These are phyloP conservation scores for Botrytis paeoniae DNA, from an alignment of 2,329 filamentous ascomycete species.

Conservation along the genomic window DNA sequence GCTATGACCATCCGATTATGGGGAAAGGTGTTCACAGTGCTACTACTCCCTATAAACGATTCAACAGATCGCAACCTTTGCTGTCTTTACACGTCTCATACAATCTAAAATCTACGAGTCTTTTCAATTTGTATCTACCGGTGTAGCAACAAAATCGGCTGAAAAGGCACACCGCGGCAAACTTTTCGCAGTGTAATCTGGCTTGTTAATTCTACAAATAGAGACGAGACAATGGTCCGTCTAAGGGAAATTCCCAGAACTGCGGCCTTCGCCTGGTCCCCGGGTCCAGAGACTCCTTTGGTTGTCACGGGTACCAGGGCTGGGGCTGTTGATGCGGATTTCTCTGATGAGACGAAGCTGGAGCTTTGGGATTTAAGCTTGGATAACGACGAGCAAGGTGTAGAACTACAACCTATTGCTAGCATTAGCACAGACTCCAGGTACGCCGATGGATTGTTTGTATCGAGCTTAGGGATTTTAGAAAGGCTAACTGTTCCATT, in stretches of 20 bases:
- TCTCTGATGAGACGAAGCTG: slow-evolving; percentile 93
- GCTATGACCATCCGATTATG: slow-evolving; percentile 21
- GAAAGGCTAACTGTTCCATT: slow-evolving; percentile 22
- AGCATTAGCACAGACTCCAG: slow-evolving; percentile 86
- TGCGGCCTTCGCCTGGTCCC: slow-evolving; percentile 95
- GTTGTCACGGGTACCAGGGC: slow-evolving; percentile 92
- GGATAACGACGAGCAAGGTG: slow-evolving; percentile 68
- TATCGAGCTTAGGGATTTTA: slow-evolving; percentile 4
- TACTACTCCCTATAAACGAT: slow-evolving; percentile 13
- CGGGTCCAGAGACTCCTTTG: slow-evolving; percentile 72
- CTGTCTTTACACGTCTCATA: neutral
- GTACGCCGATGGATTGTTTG: slow-evolving; percentile 48
- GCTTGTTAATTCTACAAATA: slow-evolving; percentile 14
- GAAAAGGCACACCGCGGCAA: slow-evolving; percentile 14
- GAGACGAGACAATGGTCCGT: slow-evolving; percentile 70
- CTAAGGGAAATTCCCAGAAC: slow-evolving; percentile 95
- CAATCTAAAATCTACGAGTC: neutral
- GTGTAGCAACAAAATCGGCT: neutral
- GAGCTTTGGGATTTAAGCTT: slow-evolving; percentile 94
- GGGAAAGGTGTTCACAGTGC: slow-evolving; percentile 22
- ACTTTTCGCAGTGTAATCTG: slow-evolving; percentile 16
- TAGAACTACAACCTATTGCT: slow-evolving; percentile 81
- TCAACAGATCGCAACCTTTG: slow-evolving; percentile 11
- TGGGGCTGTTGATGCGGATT: slow-evolving; percentile 93
- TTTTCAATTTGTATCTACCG: neutral